Conservation (phyloP, 257 asterid species). For the Solanum pinnatisectum region DNA sequence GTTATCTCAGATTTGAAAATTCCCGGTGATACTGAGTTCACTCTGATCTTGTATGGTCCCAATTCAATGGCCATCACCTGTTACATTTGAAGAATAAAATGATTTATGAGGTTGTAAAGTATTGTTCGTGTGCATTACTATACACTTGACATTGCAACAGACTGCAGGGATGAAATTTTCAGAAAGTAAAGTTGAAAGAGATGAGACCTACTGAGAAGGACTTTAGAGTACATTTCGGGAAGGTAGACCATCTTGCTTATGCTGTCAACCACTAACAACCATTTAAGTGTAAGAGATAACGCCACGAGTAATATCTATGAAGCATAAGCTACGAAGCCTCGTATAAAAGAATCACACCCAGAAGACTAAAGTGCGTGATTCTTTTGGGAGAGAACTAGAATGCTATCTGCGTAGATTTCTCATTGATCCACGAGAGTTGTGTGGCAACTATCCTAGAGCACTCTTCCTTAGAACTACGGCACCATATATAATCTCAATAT, state of each 20-base stretch:
- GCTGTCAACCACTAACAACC: not conserved
- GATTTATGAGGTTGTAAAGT: not conserved
- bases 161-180: not conserved
- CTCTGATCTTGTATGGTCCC: constrained; percentile 51
- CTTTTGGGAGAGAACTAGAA: not conserved
- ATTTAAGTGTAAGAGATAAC: not conserved
- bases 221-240: not conserved
- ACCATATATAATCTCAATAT: not conserved
- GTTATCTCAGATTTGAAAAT: constrained; percentile 71
- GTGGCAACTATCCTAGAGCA: not conserved
- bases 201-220: not conserved
- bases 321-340: not conserved
- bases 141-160: not conserved
- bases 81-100: not conserved
- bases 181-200: not conserved
- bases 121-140: not conserved
- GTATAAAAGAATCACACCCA: not conserved
- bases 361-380: not conserved
- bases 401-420: not conserved
- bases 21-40: constrained; percentile 68
- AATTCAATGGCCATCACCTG: constrained; percentile 79
- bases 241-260: not conserved
- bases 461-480: not conserved
- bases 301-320: not conserved
- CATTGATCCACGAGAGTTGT: not conserved